phyloP scores from a whole-genome alignment of 225 moss, liverwort and hornwort species.

The Bryum argenteum region DNA sequence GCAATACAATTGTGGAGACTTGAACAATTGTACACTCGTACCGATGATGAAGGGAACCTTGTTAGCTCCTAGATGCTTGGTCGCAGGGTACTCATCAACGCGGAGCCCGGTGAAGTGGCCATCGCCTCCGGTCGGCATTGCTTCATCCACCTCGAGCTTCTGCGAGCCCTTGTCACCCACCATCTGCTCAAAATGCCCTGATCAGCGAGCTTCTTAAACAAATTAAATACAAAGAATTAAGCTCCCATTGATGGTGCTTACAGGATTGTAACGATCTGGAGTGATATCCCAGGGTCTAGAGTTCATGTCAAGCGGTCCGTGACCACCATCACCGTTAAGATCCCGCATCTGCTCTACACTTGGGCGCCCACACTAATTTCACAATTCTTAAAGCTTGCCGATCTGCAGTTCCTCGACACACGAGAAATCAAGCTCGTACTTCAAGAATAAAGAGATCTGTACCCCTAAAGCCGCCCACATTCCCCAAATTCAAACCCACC shows the following conservation, averaged over 20 bases:
- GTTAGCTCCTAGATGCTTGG: slow-evolving; percentile 53
- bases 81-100: slow-evolving; percentile 41
- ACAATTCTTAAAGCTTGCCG: background rate
- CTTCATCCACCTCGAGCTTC: slow-evolving; percentile 29
- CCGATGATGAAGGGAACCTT: slow-evolving; percentile 82
- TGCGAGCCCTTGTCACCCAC: slow-evolving; percentile 16
- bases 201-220: slow-evolving; percentile 14
- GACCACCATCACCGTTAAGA: slow-evolving; percentile 60
- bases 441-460: background rate
- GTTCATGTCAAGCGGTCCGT: slow-evolving; percentile 66
- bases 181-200: slow-evolving; percentile 33
- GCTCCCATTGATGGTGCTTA: background rate
- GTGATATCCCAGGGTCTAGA: slow-evolving; percentile 69
- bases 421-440: background rate
- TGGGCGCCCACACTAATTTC: slow-evolving; percentile 16
- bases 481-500: background rate
- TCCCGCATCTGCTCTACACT: slow-evolving; percentile 75
- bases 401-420: slow-evolving; percentile 23
- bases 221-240: background rate
- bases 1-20: background rate
- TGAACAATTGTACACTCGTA: slow-evolving; percentile 6
- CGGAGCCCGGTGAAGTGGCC: slow-evolving; percentile 45
- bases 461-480: background rate
- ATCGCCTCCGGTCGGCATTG: slow-evolving; percentile 25
- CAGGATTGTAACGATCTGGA: slow-evolving; percentile 67